phyloP scores from a whole-genome alignment of 257 asterid genomes.

The Solanum peruvianum region DNA sequence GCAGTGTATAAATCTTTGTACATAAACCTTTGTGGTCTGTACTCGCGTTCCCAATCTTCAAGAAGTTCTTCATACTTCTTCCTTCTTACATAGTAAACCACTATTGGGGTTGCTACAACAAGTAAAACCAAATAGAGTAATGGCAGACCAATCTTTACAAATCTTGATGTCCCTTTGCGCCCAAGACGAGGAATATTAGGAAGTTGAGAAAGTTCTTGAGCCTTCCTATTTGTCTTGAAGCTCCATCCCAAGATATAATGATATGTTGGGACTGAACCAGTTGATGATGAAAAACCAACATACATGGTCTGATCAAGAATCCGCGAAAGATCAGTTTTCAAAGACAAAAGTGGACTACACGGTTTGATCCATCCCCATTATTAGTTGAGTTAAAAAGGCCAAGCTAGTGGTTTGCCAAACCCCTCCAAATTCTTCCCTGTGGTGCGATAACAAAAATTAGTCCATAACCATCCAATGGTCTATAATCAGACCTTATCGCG shows the following conservation, averaged over 20 bases:
- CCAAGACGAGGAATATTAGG: slow-evolving; percentile 45
- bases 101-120: neutral
- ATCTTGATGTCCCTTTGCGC: slow-evolving; percentile 9
- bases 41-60: slow-evolving; percentile 56
- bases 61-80: slow-evolving; percentile 33
- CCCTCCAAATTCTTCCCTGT: slow-evolving; percentile 15
- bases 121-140: neutral
- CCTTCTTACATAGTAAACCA: slow-evolving; percentile 15
- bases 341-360: slow-evolving; percentile 28
- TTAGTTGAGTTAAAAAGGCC: slow-evolving; percentile 42
- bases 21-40: slow-evolving; percentile 43
- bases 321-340: slow-evolving; percentile 22
- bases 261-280: slow-evolving; percentile 22
- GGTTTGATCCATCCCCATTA: slow-evolving; percentile 33
- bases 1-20: slow-evolving; percentile 51
- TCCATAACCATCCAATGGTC: slow-evolving; percentile 37
- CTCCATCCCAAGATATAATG: slow-evolving; percentile 66
- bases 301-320: slow-evolving; percentile 31
- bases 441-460: slow-evolving; percentile 53
- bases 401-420: slow-evolving; percentile 26
- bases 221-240: slow-evolving; percentile 20
- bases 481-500: slow-evolving; percentile 35
- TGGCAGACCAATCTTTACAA: slow-evolving; percentile 30
- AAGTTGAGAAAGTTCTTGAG: slow-evolving; percentile 29
- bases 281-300: slow-evolving; percentile 51